Evolutionary conservation across 2,329 filamentous ascomycete species (phyloP).

Genomic region (Coniochaeta sp.): DNA sequence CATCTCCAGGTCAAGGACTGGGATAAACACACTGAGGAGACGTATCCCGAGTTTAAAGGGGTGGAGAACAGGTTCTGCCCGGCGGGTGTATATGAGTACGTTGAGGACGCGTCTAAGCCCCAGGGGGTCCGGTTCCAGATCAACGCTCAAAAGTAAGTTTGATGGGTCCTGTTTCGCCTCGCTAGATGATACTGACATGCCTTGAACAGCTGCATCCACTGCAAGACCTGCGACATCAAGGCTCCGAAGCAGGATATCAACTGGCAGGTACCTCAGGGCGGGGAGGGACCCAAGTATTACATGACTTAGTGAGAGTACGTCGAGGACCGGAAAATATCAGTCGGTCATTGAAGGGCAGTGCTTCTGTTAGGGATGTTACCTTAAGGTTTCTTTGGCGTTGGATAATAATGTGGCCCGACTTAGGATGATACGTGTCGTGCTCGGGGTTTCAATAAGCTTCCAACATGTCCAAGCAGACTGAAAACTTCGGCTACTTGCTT

Average conservation of each 20-base stretch:
- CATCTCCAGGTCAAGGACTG: conserved; percentile 93
- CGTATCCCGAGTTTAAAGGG: conserved; percentile 84
- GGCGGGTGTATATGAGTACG: conserved; percentile 95
- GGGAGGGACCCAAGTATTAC: conserved; percentile 68
- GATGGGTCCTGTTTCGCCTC: background rate
- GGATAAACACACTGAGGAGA: conserved; percentile 78
- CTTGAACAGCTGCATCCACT: conserved; percentile 79
- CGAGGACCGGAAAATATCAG: background rate
- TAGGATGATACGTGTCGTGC: no score
- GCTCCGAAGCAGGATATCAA: conserved; percentile 95
- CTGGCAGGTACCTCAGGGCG: conserved; percentile 90
- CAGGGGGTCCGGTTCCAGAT: conserved; percentile 94
- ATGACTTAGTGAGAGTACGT: conserved; percentile 45
- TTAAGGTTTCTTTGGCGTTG: background rate
- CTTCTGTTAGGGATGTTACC: no score
- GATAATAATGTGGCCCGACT: background rate
- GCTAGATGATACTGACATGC: conserved; percentile 16
- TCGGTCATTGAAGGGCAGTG: background rate
- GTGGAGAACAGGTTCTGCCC: conserved; percentile 96
- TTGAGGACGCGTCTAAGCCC: conserved; percentile 83
- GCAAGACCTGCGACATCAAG: conserved; percentile 99
- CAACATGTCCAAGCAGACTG: background rate
- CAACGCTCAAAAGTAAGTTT: conserved; percentile 85
- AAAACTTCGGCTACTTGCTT: background rate
- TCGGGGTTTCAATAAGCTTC: background rate